These are phyloP conservation scores for Pholiota conissans DNA, from an alignment of 768 basidiomycete species.

Conservation along the genomic window DNA sequence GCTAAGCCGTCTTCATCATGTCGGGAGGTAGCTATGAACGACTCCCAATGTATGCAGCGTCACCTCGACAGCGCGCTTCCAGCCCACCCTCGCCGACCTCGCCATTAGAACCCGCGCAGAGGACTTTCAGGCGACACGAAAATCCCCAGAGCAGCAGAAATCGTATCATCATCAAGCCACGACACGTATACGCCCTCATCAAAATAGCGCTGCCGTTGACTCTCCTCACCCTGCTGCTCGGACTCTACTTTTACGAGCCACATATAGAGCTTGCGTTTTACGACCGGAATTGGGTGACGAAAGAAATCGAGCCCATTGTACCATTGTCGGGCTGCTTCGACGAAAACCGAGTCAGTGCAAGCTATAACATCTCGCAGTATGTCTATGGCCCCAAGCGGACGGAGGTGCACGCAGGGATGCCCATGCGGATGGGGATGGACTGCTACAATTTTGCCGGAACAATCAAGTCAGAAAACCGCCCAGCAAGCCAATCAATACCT, in stretches of 20 bases:
- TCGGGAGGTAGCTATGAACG: slow-evolving; percentile 45
- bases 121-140: slow-evolving; percentile 27
- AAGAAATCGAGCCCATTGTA: slow-evolving; percentile 64
- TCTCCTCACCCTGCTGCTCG: slow-evolving; percentile 42
- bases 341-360: slow-evolving; percentile 52
- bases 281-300: slow-evolving; percentile 69
- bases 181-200: slow-evolving; percentile 36
- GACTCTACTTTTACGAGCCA: slow-evolving; percentile 68
- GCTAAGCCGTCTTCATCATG: slow-evolving; percentile 24
- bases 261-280: slow-evolving; percentile 87
- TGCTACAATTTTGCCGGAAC: slow-evolving; percentile 94
- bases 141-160: slow-evolving; percentile 15
- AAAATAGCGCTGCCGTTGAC: slow-evolving; percentile 43
- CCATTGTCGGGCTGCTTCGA: slow-evolving; percentile 79
- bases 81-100: slow-evolving; percentile 20
- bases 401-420: slow-evolving; percentile 79
- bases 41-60: slow-evolving; percentile 46
- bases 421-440: slow-evolving; percentile 77
- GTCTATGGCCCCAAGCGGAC: slow-evolving; percentile 65
- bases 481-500: slow-evolving; percentile 17
- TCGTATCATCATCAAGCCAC: slow-evolving; percentile 31
- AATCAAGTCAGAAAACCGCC: slow-evolving; percentile 42
- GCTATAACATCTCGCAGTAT: slow-evolving; percentile 67
- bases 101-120: slow-evolving; percentile 16
- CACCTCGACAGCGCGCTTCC: slow-evolving; percentile 23